Base-by-base conservation (phyloP, 2,329 filamentous ascomycete species). In the Aspergillus sp. region DNA sequence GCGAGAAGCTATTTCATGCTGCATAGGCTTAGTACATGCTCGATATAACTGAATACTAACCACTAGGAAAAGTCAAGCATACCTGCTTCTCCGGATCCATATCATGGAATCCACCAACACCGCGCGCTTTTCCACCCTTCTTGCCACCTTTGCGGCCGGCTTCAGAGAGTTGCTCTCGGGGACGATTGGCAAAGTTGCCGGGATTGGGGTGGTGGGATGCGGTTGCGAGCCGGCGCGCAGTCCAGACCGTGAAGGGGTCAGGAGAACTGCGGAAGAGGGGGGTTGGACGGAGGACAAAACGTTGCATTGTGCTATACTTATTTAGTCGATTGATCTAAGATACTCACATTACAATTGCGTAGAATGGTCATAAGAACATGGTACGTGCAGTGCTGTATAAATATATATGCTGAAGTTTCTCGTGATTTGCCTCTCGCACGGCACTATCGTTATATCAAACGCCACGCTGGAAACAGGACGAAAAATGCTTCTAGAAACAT, bases 111-210 rank as follows among this genome's bases (percentile, higher is more conserved):
- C 59, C 59, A 30, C 61, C 59, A 10, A 53, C 53, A 5, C 59
- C 61, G 17, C 46, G 52, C 22, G 58, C 56, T 47, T 56, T 61
- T 13, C 61, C 61, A 30, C 60, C 59, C 30, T 62, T 64, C 20
- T 52, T 53, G 1, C 61, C 62, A 25, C 61, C 59, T 17, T 57
- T 57, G 25, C 56, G 55, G 20, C 51, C 58, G 10, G 62, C 62
- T 30, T 56, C 52, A 17, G 53, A 54, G 10, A 64, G 37, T 35
- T 61, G 54, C 3, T 59, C 52, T 33, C 45, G 59, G 13, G 64
- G 51, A 7, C 64, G 59, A 47, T 67, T 67, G 45, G 58, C 55
- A 53, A 68, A 66, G 51, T 68, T 68, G n/a, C 63, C 61, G 20
- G 64, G 61, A 45, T 66, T 61, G 1, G 60, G 57, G 30, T 63